phyloP scores from a whole-genome alignment of 345 rosid species.

The Eutrema yunnanense region DNA sequence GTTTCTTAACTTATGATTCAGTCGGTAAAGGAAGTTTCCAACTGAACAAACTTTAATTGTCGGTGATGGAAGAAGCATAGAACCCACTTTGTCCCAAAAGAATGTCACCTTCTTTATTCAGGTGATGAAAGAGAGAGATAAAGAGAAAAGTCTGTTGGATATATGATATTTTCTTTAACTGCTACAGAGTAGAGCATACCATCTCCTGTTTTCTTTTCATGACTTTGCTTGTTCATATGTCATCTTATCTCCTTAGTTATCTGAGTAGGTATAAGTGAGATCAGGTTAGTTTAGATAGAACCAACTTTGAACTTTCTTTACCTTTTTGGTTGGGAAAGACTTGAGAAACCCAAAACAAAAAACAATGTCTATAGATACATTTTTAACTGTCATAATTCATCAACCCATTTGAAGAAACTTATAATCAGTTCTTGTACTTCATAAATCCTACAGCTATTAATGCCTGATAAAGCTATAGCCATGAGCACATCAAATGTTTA shows the following conservation, averaged over 20 bases:
- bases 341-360: neutral
- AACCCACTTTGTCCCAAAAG: slow-evolving; percentile 15
- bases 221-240: neutral
- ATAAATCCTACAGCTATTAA: too few species aligned
- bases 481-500: neutral
- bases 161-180: neutral
- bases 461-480: neutral
- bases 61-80: slow-evolving; percentile 16
- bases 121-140: neutral
- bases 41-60: slow-evolving; percentile 1
- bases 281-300: slow-evolving; percentile 17
- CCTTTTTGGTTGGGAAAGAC: slow-evolving; percentile 5
- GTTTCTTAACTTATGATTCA: slow-evolving; percentile 1
- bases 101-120: slow-evolving; percentile 8
- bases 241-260: slow-evolving; percentile 13
- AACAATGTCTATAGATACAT: neutral
- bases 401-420: neutral
- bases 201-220: neutral
- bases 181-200: neutral
- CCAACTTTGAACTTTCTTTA: neutral
- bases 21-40: neutral
- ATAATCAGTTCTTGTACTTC: too few species aligned
- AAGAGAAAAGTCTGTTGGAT: neutral
- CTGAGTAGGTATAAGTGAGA: slow-evolving; percentile 22
- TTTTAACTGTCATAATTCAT: neutral